These are phyloP conservation scores for Epichloe amarillans DNA, from an alignment of 2,329 filamentous ascomycete species.

Conservation along the genomic window DNA sequence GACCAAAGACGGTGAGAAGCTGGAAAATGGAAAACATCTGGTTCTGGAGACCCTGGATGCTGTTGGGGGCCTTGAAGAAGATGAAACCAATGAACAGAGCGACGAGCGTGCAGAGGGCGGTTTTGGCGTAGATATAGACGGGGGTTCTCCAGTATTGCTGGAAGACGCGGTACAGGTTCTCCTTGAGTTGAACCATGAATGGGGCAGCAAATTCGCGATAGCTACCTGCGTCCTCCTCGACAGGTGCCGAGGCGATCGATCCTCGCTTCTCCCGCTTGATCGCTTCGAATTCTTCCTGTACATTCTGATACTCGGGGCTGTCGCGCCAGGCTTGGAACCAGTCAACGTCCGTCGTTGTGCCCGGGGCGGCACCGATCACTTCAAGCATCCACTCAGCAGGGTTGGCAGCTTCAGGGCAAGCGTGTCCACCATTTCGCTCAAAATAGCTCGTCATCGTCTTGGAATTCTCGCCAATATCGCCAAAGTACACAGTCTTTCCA, in stretches of 20 bases:
- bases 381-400: conserved; percentile 72
- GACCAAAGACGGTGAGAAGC: conserved; percentile 68
- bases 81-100: conserved; percentile 72
- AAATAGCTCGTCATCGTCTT: conserved; percentile 60
- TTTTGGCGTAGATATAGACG: conserved; percentile 78
- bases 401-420: conserved; percentile 57
- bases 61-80: conserved; percentile 60
- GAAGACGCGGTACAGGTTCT: conserved; percentile 64
- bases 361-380: conserved; percentile 49
- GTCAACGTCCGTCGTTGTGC: conserved; percentile 48
- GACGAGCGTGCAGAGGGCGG: conserved; percentile 48
- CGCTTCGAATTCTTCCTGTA: conserved; percentile 43
- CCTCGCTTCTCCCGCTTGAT: conserved; percentile 37
- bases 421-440: conserved; percentile 52
- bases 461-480: conserved; percentile 61
- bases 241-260: conserved; percentile 3
- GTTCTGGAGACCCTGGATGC: conserved; percentile 68
- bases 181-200: conserved; percentile 51
- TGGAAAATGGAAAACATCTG: conserved; percentile 82
- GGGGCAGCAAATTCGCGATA: conserved; percentile 73
- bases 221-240: conserved; percentile 16
- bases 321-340: conserved; percentile 52
- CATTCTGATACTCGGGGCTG: conserved; percentile 39
- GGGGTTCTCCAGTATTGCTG: conserved; percentile 88
- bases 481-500: conserved; percentile 70